Conservation (phyloP, 495 filamentous ascomycete species). For the Talaromyces borbonicus region DNA sequence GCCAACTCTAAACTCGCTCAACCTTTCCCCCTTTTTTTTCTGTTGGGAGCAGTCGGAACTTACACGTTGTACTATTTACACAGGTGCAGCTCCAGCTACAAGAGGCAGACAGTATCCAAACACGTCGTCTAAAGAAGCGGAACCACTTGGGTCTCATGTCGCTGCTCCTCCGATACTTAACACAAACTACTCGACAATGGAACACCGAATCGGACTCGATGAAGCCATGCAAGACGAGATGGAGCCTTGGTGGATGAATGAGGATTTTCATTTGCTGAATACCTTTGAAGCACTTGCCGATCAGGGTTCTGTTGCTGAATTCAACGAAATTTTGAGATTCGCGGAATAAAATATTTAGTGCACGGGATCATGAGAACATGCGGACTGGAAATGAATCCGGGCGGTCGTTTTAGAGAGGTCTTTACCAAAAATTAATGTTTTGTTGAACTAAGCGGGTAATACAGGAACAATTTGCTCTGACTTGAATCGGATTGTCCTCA, state of each 20-base stretch:
- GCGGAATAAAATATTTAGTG: background rate
- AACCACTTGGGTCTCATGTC: background rate
- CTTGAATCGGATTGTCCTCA: background rate
- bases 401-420: no score
- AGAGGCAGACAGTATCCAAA: background rate
- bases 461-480: background rate
- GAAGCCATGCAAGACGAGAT: background rate
- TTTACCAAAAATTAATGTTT: no score
- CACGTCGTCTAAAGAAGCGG: background rate
- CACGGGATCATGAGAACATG: no score
- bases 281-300: background rate
- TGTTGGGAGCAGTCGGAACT: no score
- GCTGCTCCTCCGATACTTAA: background rate
- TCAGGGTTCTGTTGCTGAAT: background rate
- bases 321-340: background rate
- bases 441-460: no score
- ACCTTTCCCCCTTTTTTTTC: no score
- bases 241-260: background rate
- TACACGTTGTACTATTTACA: no score
- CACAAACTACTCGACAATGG: background rate
- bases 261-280: background rate
- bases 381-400: no score
- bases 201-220: background rate
- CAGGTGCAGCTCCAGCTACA: background rate
- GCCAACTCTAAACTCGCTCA: background rate